Conservation (phyloP, 164 flowering plant genomes). For the Annona squamosa region DNA sequence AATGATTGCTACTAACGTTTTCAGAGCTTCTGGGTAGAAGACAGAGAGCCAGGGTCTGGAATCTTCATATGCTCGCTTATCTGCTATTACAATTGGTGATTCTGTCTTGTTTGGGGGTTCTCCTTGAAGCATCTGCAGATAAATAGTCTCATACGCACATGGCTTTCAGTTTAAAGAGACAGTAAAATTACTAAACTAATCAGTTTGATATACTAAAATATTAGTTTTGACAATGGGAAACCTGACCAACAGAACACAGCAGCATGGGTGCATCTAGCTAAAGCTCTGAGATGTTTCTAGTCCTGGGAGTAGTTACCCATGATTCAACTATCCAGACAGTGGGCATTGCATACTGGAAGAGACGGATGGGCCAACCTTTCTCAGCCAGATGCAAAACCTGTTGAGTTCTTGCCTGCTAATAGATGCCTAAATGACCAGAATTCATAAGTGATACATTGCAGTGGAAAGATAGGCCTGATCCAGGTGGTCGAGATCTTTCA, state of each 20-base stretch:
- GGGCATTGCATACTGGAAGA: background rate
- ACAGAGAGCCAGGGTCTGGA: slow-evolving; percentile 48
- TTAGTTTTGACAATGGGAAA: background rate
- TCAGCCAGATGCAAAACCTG: background rate
- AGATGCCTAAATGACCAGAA: background rate
- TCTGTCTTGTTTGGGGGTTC: slow-evolving; percentile 44
- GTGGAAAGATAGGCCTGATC: background rate
- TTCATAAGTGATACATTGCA: background rate
- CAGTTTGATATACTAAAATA: background rate
- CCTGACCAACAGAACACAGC: background rate
- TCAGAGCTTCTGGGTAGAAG: slow-evolving; percentile 41
- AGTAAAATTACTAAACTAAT: no score
- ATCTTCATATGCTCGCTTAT: slow-evolving; percentile 59
- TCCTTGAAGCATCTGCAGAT: slow-evolving; percentile 49
- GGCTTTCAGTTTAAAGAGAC: background rate
- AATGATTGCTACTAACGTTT: slow-evolving; percentile 26
- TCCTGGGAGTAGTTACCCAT: background rate
- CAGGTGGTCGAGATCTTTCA: background rate
- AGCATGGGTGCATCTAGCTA: background rate
- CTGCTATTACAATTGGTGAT: slow-evolving; percentile 41
- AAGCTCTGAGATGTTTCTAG: background rate
- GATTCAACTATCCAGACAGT: background rate
- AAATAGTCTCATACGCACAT: background rate
- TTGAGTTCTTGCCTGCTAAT: background rate
- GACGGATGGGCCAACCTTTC: background rate